These are phyloP conservation scores for Triticum timopheevii DNA, from an alignment of 176 grass and related monocot genomes.

Conservation along the genomic window DNA sequence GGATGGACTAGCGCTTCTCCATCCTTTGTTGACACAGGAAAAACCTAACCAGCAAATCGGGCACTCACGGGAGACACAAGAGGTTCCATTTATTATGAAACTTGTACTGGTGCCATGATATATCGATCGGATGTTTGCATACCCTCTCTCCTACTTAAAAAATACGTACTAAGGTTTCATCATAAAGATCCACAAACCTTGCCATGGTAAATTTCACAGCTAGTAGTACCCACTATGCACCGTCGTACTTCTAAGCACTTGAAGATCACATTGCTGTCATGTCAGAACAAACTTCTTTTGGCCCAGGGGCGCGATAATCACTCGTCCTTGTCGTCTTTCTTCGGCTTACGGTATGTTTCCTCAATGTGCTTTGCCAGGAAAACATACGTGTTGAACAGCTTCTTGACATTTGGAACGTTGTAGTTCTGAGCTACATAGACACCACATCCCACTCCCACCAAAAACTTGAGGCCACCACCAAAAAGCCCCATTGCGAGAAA, in stretches of 20 bases:
- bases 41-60: no score
- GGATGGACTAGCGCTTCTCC: no score
- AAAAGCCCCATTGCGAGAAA: slow-evolving; percentile 56
- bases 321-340: slow-evolving; percentile 61
- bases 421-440: slow-evolving; percentile 73
- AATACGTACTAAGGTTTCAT: background rate
- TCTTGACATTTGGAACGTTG: slow-evolving; percentile 68
- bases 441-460: slow-evolving; percentile 61
- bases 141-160: no score
- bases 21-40: no score
- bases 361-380: slow-evolving; percentile 67
- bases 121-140: no score
- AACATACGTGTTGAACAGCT: slow-evolving; percentile 56
- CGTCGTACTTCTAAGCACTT: background rate
- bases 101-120: no score
- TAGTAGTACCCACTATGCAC: background rate
- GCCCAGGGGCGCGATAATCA: slow-evolving; percentile 27
- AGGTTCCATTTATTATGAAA: no score
- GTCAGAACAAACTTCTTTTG: slow-evolving; percentile 10
- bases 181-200: background rate
- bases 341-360: slow-evolving; percentile 68
- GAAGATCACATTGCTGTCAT: slow-evolving; percentile 1
- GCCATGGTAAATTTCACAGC: background rate
- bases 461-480: slow-evolving; percentile 56
- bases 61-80: no score